Conservation (phyloP, 768 basidiomycete species). For the Calocybe cyanea region DNA sequence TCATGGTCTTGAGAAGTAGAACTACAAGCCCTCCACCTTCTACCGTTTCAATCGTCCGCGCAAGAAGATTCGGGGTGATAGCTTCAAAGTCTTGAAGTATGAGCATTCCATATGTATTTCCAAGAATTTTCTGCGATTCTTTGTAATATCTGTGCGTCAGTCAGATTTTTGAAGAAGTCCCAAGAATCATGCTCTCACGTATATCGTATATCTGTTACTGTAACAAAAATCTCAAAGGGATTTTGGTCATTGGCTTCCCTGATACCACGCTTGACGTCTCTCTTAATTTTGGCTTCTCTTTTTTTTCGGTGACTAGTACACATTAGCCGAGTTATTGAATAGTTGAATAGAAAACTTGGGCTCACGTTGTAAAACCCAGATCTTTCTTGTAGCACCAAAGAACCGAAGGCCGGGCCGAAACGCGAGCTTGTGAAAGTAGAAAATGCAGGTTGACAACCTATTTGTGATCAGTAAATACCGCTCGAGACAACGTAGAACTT, state of each 20-base stretch:
- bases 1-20: constrained; percentile 91
- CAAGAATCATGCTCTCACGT: constrained; percentile 50
- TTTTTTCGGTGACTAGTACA: constrained; percentile 89
- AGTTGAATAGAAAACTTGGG: constrained; percentile 11
- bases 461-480: background rate
- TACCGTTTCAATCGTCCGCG: constrained; percentile 96
- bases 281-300: constrained; percentile 93
- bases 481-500: background rate
- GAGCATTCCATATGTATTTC: constrained; percentile 97
- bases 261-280: constrained; percentile 91
- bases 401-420: constrained; percentile 86
- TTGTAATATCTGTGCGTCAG: constrained; percentile 12
- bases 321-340: background rate
- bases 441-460: constrained; percentile 95
- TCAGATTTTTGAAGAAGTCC: background rate
- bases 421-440: constrained; percentile 84
- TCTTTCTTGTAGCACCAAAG: constrained; percentile 99
- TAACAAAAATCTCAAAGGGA: constrained; percentile 97
- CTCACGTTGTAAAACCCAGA: constrained; percentile 89
- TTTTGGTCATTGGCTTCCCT: constrained; percentile 93
- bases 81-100: constrained; percentile 98
- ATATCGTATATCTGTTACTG: constrained; percentile 98
- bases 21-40: constrained; percentile 93
- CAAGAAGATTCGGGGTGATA: constrained; percentile 94
- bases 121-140: constrained; percentile 51